Percentiles rank a stretch among this genome's conserved stretches.
Conservation (phyloP, 2,329 filamentous ascomycete species). For the Sporothrix curviconia region DNA sequence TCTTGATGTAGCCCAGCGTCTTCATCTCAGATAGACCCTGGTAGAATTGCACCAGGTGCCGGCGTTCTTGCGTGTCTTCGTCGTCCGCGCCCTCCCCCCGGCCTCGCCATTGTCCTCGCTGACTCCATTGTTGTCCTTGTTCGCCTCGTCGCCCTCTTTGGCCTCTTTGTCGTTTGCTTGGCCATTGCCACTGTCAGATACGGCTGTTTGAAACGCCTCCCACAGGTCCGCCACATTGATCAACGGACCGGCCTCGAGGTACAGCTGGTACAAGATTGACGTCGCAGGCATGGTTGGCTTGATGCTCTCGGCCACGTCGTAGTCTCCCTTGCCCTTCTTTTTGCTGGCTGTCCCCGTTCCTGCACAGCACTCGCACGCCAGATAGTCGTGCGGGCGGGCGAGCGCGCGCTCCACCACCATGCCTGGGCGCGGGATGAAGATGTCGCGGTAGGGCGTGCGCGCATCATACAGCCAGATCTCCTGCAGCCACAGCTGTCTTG, state of each 20-base stretch:
- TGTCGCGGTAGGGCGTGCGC: constrained; percentile 61
- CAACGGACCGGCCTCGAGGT: constrained; percentile 67
- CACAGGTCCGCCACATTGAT: constrained; percentile 77
- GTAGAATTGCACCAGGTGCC: constrained; percentile 72
- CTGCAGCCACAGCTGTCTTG: constrained; percentile 46
- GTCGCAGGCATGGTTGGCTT: constrained; percentile 60
- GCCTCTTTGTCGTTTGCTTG: constrained; percentile 38
- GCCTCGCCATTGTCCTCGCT: constrained; percentile 35
- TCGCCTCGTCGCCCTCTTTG: constrained; percentile 29
- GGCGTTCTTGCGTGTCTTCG: constrained; percentile 41
- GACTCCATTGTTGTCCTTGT: constrained; percentile 20
- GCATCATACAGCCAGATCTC: constrained; percentile 74
- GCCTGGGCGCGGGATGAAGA: constrained; percentile 69
- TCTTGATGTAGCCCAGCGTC: constrained; percentile 79
- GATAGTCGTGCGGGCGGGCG: constrained; percentile 67
- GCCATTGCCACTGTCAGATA: constrained; percentile 29
- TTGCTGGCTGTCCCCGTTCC: not conserved
- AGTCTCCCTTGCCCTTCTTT: constrained; percentile 15
- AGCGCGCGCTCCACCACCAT: constrained; percentile 65
- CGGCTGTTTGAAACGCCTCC: constrained; percentile 64
- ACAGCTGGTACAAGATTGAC: constrained; percentile 70
- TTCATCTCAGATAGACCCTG: constrained; percentile 76
- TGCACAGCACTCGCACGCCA: constrained; percentile 64
- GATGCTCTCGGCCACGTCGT: constrained; percentile 35
- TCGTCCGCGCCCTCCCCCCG: too few relatives aligned